Evolutionary conservation across 225 moss, liverwort and hornwort genomes (phyloP).

Genomic region (Antitrichia curtipendula): DNA sequence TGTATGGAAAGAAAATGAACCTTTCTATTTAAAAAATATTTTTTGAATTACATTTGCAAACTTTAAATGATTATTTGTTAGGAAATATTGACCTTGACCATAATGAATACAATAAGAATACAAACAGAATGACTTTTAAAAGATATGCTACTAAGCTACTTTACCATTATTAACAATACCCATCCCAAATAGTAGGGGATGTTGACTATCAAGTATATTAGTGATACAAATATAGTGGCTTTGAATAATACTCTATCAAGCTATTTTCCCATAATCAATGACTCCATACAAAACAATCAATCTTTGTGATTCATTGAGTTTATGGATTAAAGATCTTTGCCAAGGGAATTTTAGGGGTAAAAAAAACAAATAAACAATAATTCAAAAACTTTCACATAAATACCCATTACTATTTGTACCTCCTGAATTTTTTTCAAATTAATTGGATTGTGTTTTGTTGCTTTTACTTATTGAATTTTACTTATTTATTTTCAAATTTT

Average conservation of each 20-base stretch:
- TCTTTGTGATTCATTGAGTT: accelerated
- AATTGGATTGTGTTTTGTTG: accelerated
- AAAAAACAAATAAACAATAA: no score
- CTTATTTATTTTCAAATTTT: background rate
- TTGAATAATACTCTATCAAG: background rate
- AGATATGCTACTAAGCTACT: background rate
- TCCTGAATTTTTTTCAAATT: background rate
- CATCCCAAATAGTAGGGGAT: background rate
- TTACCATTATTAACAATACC: accelerated
- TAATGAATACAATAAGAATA: accelerated
- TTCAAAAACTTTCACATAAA: accelerated
- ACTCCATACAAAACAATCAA: background rate
- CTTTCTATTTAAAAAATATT: background rate
- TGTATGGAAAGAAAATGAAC: background rate
- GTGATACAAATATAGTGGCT: background rate
- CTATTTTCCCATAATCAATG: accelerated
- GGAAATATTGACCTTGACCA: accelerated
- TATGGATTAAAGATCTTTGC: no score
- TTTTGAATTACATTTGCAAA: background rate
- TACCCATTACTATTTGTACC: accelerated
- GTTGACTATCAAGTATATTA: background rate
- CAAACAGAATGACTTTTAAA: background rate
- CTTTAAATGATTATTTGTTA: background rate
- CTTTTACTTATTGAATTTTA: background rate
- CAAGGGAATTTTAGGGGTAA: no score